Conservation (phyloP, 2,329 filamentous ascomycete species). For the Tolypocladium nubicola region DNA sequence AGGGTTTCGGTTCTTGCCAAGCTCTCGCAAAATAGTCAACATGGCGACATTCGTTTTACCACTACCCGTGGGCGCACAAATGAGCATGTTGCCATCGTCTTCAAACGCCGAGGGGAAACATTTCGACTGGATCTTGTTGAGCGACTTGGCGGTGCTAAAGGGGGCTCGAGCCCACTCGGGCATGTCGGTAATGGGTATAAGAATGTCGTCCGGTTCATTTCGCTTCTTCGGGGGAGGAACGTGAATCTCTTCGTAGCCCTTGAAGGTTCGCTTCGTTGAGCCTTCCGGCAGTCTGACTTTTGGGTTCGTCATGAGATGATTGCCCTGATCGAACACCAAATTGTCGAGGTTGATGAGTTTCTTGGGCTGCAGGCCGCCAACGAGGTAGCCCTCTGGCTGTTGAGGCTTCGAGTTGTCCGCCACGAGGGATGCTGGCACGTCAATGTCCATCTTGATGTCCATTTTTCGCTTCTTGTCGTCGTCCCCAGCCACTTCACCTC, state of each 20-base stretch:
- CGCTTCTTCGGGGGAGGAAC: constrained; percentile 88
- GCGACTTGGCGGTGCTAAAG: constrained; percentile 74
- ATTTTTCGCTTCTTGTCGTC: constrained; percentile 55
- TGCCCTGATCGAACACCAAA: constrained; percentile 92
- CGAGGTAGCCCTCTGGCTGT: constrained; percentile 54
- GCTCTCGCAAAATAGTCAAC: constrained; percentile 90
- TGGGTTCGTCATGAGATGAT: constrained; percentile 98
- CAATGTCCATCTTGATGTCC: constrained; percentile 94
- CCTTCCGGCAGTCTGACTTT: constrained; percentile 90
- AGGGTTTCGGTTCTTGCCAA: constrained; percentile 87
- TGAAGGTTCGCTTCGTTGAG: constrained; percentile 90
- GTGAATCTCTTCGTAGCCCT: constrained; percentile 97
- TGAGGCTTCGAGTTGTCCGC: constrained; percentile 39
- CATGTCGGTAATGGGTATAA: constrained; percentile 76
- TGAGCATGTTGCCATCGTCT: constrained; percentile 93
- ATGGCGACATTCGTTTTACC: constrained; percentile 99
- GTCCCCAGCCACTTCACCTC: constrained; percentile 55
- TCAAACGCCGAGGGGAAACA: constrained; percentile 87
- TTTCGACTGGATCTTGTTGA: constrained; percentile 93
- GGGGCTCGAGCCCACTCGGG: constrained; percentile 85
- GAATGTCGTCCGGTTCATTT: constrained; percentile 65
- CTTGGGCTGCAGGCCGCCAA: constrained; percentile 76
- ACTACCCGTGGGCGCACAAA: constrained; percentile 93
- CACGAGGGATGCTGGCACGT: constrained; percentile 53
- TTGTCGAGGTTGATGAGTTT: constrained; percentile 91